phyloP scores from a whole-genome alignment of 2,329 filamentous ascomycete genomes.

The Xylogone sp. region DNA sequence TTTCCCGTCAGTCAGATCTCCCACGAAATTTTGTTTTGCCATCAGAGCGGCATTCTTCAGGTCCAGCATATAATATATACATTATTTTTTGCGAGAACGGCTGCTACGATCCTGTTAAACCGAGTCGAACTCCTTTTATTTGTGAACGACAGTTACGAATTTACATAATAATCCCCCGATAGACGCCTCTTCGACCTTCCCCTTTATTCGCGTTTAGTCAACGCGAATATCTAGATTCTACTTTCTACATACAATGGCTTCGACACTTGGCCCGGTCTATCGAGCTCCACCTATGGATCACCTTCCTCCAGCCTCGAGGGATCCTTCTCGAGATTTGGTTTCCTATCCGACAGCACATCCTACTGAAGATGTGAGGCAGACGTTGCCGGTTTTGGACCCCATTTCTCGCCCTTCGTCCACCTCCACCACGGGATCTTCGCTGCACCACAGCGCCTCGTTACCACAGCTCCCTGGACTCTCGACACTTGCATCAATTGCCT shows the following conservation, averaged over 20 bases:
- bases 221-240: conserved; percentile 23
- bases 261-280: conserved; percentile 52
- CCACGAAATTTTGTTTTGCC: conserved; percentile 6
- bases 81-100: not conserved
- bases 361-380: conserved; percentile 40
- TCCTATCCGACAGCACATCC: conserved; percentile 39
- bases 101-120: not conserved
- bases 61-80: too few relatives aligned
- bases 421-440: conserved; percentile 40
- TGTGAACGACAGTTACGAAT: conserved; percentile 11
- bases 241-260: conserved; percentile 45
- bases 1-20: conserved; percentile 5
- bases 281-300: conserved; percentile 54
- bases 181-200: conserved; percentile 8
- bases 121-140: not conserved
- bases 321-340: conserved; percentile 41
- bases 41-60: not conserved
- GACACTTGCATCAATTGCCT: conserved; percentile 52
- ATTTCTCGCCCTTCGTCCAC: conserved; percentile 51
- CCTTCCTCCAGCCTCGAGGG: conserved; percentile 43
- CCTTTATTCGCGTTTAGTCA: conserved; percentile 19
- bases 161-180: conserved; percentile 13
- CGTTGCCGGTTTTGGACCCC: conserved; percentile 44
- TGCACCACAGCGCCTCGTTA: conserved; percentile 35
- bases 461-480: conserved; percentile 52